Evolutionary conservation across 2,329 filamentous ascomycete species (phyloP).

Genomic region (Aspergillus sp.): DNA sequence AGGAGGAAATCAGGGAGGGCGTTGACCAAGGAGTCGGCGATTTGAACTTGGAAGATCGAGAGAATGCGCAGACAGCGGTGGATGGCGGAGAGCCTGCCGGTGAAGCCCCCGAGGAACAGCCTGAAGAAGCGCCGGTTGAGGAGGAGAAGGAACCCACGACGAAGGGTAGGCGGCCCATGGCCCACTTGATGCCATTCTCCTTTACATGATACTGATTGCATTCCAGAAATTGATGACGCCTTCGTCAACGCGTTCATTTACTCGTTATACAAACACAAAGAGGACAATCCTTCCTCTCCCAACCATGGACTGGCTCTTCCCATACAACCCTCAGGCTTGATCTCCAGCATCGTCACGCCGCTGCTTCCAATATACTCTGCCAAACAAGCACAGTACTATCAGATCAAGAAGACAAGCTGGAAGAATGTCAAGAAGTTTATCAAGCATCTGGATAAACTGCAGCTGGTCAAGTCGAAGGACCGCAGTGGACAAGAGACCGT

Average conservation of each 20-base stretch:
- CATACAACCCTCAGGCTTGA: slow-evolving; percentile 53
- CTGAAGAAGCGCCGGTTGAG: slow-evolving; percentile 23
- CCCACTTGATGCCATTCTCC: background rate
- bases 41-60: slow-evolving; percentile 25
- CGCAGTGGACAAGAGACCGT: slow-evolving; percentile 55
- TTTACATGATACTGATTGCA: slow-evolving; percentile 6
- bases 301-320: slow-evolving; percentile 53
- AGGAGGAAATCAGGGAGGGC: slow-evolving; percentile 28
- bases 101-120: slow-evolving; percentile 18
- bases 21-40: slow-evolving; percentile 37
- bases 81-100: slow-evolving; percentile 8
- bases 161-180: slow-evolving; percentile 44
- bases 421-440: slow-evolving; percentile 63
- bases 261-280: slow-evolving; percentile 51
- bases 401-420: slow-evolving; percentile 63
- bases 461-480: slow-evolving; percentile 56
- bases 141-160: slow-evolving; percentile 47
- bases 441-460: slow-evolving; percentile 56
- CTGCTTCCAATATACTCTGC: slow-evolving; percentile 53
- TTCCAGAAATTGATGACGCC: slow-evolving; percentile 55
- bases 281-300: slow-evolving; percentile 42
- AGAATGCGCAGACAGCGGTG: slow-evolving; percentile 4
- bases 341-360: slow-evolving; percentile 56
- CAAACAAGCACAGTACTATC: slow-evolving; percentile 47
- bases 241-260: slow-evolving; percentile 58